These are phyloP conservation scores for Asterophora parasitica DNA, from an alignment of 768 basidiomycete genomes.

Conservation along the genomic window DNA sequence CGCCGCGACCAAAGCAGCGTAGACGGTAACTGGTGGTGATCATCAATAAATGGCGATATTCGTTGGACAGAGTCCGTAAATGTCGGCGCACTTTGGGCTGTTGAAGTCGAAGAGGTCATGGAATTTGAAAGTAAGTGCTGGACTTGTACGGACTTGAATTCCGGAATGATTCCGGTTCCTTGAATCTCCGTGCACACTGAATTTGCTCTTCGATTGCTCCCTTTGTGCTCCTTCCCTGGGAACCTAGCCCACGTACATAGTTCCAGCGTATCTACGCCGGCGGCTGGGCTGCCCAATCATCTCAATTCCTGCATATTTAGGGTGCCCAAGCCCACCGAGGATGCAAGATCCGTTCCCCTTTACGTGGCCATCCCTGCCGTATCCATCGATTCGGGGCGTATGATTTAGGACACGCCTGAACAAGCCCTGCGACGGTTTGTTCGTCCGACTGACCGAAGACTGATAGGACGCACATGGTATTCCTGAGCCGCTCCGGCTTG, in stretches of 20 bases:
- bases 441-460: neutral
- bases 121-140: neutral
- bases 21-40: slow-evolving; percentile 18
- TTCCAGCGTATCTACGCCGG: neutral
- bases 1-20: slow-evolving; percentile 25
- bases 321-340: neutral
- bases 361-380: neutral
- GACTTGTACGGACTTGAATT: neutral
- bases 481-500: neutral
- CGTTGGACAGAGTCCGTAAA: neutral
- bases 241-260: neutral
- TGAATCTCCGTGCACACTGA: neutral
- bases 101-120: slow-evolving; percentile 2
- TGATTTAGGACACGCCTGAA: neutral
- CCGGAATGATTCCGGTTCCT: slow-evolving; percentile 8
- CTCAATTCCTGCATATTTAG: neutral
- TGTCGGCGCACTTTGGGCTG: slow-evolving; percentile 11
- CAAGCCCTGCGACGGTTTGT: neutral
- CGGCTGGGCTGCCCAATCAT: neutral
- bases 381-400: neutral
- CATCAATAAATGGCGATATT: neutral
- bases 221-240: neutral
- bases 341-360: slow-evolving; percentile 6
- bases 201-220: neutral
- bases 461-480: neutral